phyloP scores from a whole-genome alignment of 2,329 filamentous ascomycete genomes.

The Penicillium sp. region DNA sequence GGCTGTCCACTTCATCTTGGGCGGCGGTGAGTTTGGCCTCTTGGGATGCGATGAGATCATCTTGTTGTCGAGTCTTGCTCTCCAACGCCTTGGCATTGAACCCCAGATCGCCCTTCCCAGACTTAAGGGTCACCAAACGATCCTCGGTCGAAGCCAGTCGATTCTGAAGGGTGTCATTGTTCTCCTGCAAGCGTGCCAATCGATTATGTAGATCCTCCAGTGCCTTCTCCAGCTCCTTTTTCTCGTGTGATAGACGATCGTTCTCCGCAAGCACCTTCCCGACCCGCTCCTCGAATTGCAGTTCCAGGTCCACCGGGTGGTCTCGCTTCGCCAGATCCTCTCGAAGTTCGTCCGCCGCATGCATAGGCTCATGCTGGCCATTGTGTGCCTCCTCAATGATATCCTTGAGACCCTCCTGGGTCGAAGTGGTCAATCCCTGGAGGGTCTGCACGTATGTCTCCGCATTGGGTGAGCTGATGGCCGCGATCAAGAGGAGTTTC shows the following conservation, averaged over 20 bases:
- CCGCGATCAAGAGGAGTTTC: slow-evolving; percentile 63
- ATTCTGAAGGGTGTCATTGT: slow-evolving; percentile 47
- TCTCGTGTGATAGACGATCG: slow-evolving; percentile 57
- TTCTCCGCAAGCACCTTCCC: slow-evolving; percentile 54
- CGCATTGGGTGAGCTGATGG: slow-evolving; percentile 58
- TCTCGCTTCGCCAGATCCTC: slow-evolving; percentile 36
- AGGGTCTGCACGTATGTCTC: slow-evolving; percentile 55
- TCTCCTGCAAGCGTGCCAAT: slow-evolving; percentile 58
- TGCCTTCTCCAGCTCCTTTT: slow-evolving; percentile 49
- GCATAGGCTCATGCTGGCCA: slow-evolving; percentile 37
- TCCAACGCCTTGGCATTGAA: slow-evolving; percentile 44
- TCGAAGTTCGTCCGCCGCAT: slow-evolving; percentile 38
- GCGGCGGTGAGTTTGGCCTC: slow-evolving; percentile 63
- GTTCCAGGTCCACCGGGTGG: slow-evolving; percentile 43
- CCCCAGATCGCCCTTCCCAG: slow-evolving; percentile 49
- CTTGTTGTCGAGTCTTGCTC: slow-evolving; percentile 61
- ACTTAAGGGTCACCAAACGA: slow-evolving; percentile 53
- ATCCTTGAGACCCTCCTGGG: slow-evolving; percentile 47
- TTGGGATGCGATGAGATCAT: slow-evolving; percentile 68
- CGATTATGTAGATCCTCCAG: slow-evolving; percentile 57
- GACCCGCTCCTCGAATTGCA: slow-evolving; percentile 50
- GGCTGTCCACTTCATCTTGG: slow-evolving; percentile 45
- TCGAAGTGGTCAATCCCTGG: slow-evolving; percentile 43
- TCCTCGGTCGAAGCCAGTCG: slow-evolving; percentile 49
- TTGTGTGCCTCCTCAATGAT: slow-evolving; percentile 50